Evolutionary conservation across 2,329 filamentous ascomycete genomes (phyloP), one percentile per base, ranked within the genome.

Genomic region (Metarhizium sp.): DNA sequence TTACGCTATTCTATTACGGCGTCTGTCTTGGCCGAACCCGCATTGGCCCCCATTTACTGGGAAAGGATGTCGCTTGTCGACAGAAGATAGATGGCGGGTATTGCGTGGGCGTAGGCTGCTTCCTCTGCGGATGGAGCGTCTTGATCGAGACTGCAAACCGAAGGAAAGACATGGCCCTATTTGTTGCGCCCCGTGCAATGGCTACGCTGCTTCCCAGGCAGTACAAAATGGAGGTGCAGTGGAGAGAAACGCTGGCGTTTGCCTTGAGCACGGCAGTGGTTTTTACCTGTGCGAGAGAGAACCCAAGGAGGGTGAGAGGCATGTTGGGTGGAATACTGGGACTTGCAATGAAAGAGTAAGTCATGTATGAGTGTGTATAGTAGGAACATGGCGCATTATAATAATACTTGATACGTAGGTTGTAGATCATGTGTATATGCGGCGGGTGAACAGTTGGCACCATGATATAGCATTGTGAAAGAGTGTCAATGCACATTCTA

Each of bases 51-150:
- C 79, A 67, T 38, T 25, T 92, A 13, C 72, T 92, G 29, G 79
- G 82, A n/a, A 73, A 66, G 18, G 77, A 81, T 57, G 68, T 68
- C 0, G 61, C 67, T 1, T 65, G 72, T 29, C 70, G 77, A 30
- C 79, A 82, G 64, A 67, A 64, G 52, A 79, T 86, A 57, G 82
- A 86, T 57, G 69, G 75, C 6, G 85, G 85, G 2, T 65, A 90
- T 10, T 92, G 88, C 63, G 82, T 95, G 10, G 81, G 81, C 7
- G 72, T 78, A 0, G 90, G 89, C 6, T 92, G 89, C 68, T 69
- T 83, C 54, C 73, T 90, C 46, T 95, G 90, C 66, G 90, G 90
- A 2, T 90, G 87, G 85, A 92, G 88, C 70, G 84, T 94, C 49
- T 73, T 95, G 49, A 71, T 90, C 40, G 90, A 95, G 71, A 75